A percentile compares a stretch with the other conserved stretches of the same genome.
Conservation (phyloP, 352 stramenopile species). For the Globisporangium carolinianum region DNA sequence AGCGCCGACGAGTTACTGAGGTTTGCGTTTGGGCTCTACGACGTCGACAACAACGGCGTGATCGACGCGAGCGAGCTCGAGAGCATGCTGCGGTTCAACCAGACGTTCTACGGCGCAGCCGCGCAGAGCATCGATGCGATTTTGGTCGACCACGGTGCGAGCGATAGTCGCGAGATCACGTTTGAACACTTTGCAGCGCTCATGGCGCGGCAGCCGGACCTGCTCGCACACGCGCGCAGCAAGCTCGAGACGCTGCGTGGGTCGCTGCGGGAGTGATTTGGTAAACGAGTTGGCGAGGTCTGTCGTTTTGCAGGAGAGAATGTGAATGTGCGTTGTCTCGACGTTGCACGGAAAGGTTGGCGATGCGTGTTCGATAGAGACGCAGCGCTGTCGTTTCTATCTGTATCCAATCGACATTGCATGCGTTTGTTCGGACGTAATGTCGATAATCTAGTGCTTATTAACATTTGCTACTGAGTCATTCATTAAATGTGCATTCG, state of each 20-base stretch:
- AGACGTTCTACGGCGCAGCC: slow-evolving; percentile 37
- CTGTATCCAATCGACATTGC: no score
- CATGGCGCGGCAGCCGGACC: slow-evolving; percentile 26
- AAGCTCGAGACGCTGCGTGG: slow-evolving; percentile 50
- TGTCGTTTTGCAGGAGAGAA: no score
- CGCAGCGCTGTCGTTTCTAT: no score
- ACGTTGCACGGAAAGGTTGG: no score
- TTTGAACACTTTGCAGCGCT: slow-evolving; percentile 38
- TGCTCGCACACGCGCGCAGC: slow-evolving; percentile 38
- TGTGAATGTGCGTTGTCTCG: no score
- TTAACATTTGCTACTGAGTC: no score
- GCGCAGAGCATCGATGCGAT: slow-evolving; percentile 18
- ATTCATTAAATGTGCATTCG: no score
- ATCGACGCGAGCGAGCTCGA: slow-evolving; percentile 43
- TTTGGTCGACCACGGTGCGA: slow-evolving; percentile 16
- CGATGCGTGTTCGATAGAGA: no score
- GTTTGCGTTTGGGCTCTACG: slow-evolving; percentile 63
- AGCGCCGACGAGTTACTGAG: slow-evolving; percentile 32
- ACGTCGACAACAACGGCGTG: slow-evolving; percentile 47
- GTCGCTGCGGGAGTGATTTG: slow-evolving; percentile 24
- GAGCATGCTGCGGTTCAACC: slow-evolving; percentile 41
- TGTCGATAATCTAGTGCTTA: no score
- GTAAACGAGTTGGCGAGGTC: no score
- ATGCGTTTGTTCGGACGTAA: no score
- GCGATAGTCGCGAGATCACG: slow-evolving; percentile 16